A percentile compares a stretch with the other conserved stretches of the same genome.
These are phyloP conservation scores for Kwoniella botswanensis DNA, from an alignment of 768 basidiomycete genomes.

Conservation along the genomic window DNA sequence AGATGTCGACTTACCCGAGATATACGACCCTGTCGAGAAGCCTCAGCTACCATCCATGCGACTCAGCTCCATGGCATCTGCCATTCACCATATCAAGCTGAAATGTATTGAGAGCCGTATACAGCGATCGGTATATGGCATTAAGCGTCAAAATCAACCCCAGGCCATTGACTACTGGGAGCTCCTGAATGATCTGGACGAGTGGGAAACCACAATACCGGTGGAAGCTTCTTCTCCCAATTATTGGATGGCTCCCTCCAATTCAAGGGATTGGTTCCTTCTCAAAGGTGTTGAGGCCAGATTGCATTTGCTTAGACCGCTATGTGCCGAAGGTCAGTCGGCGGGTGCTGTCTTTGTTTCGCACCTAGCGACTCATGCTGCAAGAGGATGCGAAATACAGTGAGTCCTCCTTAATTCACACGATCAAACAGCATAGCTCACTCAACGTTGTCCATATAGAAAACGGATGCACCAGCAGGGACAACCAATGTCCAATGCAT, in stretches of 20 bases:
- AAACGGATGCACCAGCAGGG: conserved; percentile 30
- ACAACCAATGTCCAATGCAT: conserved; percentile 24
- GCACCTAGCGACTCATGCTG: conserved; percentile 26
- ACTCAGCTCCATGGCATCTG: conserved; percentile 24
- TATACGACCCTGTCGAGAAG: background rate
- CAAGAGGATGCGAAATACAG: conserved; percentile 32
- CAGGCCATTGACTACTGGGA: conserved; percentile 18
- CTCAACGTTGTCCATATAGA: conserved; percentile 6
- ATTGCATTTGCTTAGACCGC: conserved; percentile 25
- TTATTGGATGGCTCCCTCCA: conserved; percentile 9
- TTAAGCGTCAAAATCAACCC: conserved; percentile 4
- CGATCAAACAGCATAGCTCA: background rate
- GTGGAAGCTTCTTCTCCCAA: conserved; percentile 13
- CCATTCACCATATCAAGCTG: conserved; percentile 34
- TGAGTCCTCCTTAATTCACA: background rate
- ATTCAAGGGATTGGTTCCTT: conserved; percentile 29
- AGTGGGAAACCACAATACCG: conserved; percentile 21
- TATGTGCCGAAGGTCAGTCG: conserved; percentile 16
- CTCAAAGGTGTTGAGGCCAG: conserved; percentile 29
- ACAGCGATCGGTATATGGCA: conserved; percentile 25
- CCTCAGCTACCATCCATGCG: background rate
- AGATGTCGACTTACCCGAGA: conserved; percentile 39
- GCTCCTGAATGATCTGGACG: conserved; percentile 12
- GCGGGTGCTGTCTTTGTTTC: conserved; percentile 14
- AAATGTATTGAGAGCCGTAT: conserved; percentile 32